A percentile compares a stretch with the other conserved stretches of the same genome.
Conservation (phyloP, 23 red algal species). For the Gracilaria vermiculophylla region DNA sequence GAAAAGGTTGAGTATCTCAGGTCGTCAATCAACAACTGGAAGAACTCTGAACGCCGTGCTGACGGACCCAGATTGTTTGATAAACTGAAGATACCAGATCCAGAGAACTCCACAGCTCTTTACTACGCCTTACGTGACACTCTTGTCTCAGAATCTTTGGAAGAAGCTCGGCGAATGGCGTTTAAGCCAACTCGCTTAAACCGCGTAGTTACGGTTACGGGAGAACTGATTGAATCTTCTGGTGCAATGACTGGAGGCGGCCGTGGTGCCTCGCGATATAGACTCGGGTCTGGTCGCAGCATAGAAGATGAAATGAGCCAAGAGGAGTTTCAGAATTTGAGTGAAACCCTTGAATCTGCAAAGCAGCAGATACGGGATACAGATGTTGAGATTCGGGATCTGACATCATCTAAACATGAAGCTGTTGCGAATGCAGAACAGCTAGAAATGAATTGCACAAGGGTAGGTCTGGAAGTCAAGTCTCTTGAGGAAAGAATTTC, state of each 20-base stretch:
- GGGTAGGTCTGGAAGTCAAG: conserved; percentile 28
- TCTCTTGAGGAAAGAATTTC: conserved; percentile 5
- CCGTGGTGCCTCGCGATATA: conserved; percentile 42
- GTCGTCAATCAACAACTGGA: conserved; percentile 49
- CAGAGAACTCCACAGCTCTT: conserved; percentile 55
- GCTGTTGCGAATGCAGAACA: neutral
- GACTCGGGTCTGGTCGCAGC: conserved; percentile 39
- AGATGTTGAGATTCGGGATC: neutral
- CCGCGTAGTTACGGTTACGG: conserved; percentile 88
- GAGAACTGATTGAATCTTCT: conserved; percentile 92
- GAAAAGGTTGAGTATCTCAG: conserved; percentile 88
- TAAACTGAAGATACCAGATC: conserved; percentile 45
- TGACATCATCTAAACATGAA: neutral
- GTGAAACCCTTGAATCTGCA: neutral
- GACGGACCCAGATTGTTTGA: conserved; percentile 77
- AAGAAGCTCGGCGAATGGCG: conserved; percentile 85
- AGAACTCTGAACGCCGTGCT: conserved; percentile 7
- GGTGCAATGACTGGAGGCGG: conserved; percentile 97
- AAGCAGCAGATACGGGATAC: neutral
- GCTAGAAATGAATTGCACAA: conserved; percentile 21
- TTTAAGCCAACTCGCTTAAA: conserved; percentile 86
- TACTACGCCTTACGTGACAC: conserved; percentile 93
- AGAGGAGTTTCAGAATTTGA: conserved; percentile 8
- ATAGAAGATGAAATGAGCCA: conserved; percentile 10
- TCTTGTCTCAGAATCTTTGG: conserved; percentile 79